Conservation (phyloP, 2,329 filamentous ascomycete genomes). For the Alternaria angustiovoidea region DNA sequence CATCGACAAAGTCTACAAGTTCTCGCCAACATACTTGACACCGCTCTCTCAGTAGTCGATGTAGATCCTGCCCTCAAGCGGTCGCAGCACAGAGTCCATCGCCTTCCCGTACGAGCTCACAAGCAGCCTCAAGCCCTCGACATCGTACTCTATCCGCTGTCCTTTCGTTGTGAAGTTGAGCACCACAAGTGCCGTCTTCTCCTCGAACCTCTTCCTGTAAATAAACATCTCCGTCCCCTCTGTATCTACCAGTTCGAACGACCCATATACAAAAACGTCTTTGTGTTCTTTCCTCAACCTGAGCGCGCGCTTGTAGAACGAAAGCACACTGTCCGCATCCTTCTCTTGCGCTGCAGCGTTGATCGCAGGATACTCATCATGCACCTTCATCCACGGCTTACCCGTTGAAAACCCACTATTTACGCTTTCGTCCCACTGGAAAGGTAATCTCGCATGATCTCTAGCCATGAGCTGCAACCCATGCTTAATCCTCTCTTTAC, state of each 20-base stretch:
- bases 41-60: constrained; percentile 33
- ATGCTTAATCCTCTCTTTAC: constrained; percentile 47
- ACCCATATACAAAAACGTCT: constrained; percentile 73
- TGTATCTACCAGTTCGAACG: constrained; percentile 64
- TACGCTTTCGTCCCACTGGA: constrained; percentile 71
- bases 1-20: not conserved
- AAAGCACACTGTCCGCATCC: constrained; percentile 62
- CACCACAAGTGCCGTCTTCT: constrained; percentile 43
- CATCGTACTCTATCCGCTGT: constrained; percentile 14
- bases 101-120: constrained; percentile 51
- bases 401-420: constrained; percentile 71
- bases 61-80: constrained; percentile 51
- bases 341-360: constrained; percentile 67
- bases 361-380: constrained; percentile 65
- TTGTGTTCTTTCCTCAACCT: constrained; percentile 66
- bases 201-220: constrained; percentile 47
- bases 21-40: not conserved
- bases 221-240: constrained; percentile 64
- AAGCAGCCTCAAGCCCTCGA: constrained; percentile 51
- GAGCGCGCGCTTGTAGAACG: constrained; percentile 70
- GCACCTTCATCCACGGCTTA: constrained; percentile 73
- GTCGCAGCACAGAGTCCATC: constrained; percentile 33
- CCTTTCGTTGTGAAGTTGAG: constrained; percentile 49
- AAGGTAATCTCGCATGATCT: constrained; percentile 75
- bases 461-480: constrained; percentile 68